Evolutionary conservation across 2,329 filamentous ascomycete genomes (phyloP).

Genomic region (Colletotrichum cordylinicola): DNA sequence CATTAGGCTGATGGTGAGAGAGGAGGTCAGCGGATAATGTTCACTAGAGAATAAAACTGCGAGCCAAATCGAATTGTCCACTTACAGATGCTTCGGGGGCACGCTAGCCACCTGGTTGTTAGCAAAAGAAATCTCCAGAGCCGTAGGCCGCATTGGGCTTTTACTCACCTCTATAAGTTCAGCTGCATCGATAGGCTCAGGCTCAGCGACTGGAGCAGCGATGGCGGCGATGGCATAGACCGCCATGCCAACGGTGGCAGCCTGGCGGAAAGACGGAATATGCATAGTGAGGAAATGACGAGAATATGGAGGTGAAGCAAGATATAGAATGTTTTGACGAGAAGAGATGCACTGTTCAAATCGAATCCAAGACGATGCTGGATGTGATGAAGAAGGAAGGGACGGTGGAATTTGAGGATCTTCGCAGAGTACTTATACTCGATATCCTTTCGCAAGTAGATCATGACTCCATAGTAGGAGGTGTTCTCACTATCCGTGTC

Average conservation of each 20-base stretch:
- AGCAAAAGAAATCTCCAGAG: not conserved
- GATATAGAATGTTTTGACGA: not conserved
- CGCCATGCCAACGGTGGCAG: slow-evolving; percentile 3
- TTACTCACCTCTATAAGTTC: not conserved
- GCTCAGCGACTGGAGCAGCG: not conserved
- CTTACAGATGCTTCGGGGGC: slow-evolving; percentile 5
- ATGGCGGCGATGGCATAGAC: not conserved
- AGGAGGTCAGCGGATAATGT: not conserved
- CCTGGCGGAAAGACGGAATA: slow-evolving; percentile 1
- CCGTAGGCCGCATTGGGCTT: not conserved
- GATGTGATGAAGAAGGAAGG: not conserved
- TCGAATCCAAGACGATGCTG: not conserved
- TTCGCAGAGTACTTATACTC: not conserved
- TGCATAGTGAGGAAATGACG: not conserved
- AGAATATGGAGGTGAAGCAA: not conserved
- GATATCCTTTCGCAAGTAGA: not conserved
- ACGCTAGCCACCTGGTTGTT: not conserved
- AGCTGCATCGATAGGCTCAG: not conserved
- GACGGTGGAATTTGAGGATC: not conserved
- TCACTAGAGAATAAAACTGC: not conserved
- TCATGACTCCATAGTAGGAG: not conserved
- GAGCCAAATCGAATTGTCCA: not conserved
- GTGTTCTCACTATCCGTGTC: not conserved
- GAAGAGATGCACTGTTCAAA: not conserved
- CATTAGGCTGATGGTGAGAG: not conserved